Evolutionary conservation across 805 yeast species (phyloP).

Genomic region (Ascoidea asiatica): DNA sequence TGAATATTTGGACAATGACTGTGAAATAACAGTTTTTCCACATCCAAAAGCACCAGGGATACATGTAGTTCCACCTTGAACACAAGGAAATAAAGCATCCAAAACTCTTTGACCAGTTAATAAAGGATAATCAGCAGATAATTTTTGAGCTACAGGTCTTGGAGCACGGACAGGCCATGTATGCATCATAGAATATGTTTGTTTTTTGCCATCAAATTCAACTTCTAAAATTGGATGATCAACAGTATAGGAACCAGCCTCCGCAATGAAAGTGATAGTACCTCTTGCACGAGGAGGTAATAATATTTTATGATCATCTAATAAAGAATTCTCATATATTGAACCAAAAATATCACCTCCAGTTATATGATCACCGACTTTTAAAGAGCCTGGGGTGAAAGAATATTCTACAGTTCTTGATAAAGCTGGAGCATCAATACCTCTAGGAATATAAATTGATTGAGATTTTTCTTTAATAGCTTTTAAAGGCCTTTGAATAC

Average conservation of each 20-base stretch:
- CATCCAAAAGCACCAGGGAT: constrained; percentile 99
- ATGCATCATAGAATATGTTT: constrained; percentile 85
- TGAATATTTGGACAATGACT: constrained; percentile 91
- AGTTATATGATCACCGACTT: constrained; percentile 92
- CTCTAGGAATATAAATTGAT: constrained; percentile 96
- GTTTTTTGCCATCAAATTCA: constrained; percentile 82
- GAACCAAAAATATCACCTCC: constrained; percentile 95
- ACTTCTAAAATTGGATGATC: constrained; percentile 86
- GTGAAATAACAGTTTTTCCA: constrained; percentile 97
- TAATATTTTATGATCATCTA: constrained; percentile 85
- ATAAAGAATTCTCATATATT: constrained; percentile 84
- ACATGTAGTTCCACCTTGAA: constrained; percentile 99
- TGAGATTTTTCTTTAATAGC: constrained; percentile 80
- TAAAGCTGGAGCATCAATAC: constrained; percentile 94
- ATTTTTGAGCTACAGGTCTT: constrained; percentile 92
- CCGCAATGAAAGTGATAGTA: constrained; percentile 82
- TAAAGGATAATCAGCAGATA: constrained; percentile 88
- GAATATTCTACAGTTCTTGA: constrained; percentile 73
- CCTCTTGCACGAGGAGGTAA: constrained; percentile 99
- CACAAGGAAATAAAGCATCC: constrained; percentile 97
- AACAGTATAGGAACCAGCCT: constrained; percentile 80
- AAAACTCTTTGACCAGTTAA: constrained; percentile 98
- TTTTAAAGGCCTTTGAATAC: constrained; percentile 97
- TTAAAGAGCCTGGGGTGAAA: constrained; percentile 65
- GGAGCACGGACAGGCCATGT: constrained; percentile 99